Base-by-base conservation (phyloP, 2,329 filamentous ascomycete species). In the Nothopassalora personata region DNA sequence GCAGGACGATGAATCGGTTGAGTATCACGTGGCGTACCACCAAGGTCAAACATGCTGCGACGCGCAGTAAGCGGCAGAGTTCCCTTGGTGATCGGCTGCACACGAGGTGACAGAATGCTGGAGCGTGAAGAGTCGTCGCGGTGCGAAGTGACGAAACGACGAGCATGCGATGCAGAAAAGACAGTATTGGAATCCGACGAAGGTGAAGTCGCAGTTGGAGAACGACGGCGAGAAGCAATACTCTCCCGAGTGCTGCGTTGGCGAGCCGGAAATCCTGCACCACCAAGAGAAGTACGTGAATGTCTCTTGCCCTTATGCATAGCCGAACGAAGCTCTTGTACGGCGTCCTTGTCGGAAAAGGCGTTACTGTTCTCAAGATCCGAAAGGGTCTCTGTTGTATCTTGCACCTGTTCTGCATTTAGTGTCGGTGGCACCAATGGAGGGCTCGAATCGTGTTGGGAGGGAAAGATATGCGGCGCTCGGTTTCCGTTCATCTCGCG, bases 101-200 rank as follows among this genome's bases (percentile, higher is more conserved):
- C 80, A 34, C 85, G 78, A 30, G 86, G 86, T 64, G 83, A 86
- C 53, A 88, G 74, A 13, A 88, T 84, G 58, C 79, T 65, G 52
- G 53, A 83, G 4, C 67, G 64, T 33, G 59, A 60, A 49, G 64
- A 78, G 18, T 82, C 80, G 52, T 78, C 76, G 46, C 83, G 82
- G 64, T 85, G 81, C 51, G 78, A 81, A 68, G 82, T 85, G 43
- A 85, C 82, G 83, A 89, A 87, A 13, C 86, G 79, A 47, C 86
- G 79, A 28, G 86, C 85, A 62, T 87, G 85, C 56, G 82, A 80
- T 27, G 85, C 83, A 0, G 84, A 86, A 72, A 88, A 88, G 15
- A 31, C 49, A 72, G 86, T 69, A 7, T 76, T 75, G 59, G 81
- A 83, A 64, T 85, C 82, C 54, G 77, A 81, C 1, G 83, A 82